Base-by-base conservation (phyloP, 2,329 filamentous ascomycete genomes). In the Calonectria crousiana region DNA sequence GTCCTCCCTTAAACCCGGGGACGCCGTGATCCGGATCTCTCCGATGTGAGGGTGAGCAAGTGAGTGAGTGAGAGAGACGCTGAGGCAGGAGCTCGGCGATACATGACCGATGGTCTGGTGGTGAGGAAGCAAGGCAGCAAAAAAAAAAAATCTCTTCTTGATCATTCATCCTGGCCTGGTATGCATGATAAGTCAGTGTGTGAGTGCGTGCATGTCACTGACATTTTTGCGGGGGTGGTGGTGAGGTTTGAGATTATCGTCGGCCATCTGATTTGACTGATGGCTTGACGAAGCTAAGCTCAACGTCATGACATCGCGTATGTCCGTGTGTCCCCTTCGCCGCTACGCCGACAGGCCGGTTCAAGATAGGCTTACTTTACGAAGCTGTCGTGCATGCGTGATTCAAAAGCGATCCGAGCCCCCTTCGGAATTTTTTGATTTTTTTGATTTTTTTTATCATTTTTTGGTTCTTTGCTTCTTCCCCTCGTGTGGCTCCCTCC, bases 11-110 rank as follows among this genome's bases (percentile, higher is more conserved):
- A 72, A 47, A 64, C 67, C 67, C 69, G 72, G 65, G 67, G 47
- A 38, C 34, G 58, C 58, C 58, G 64, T 62, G 56, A 34, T 65
- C 74, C 76, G 75, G 71, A 67, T 76, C 56, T 74, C 73, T 72
- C 72, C 73, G 74, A 76, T 64, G 69, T 71, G 73, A 71, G 60
- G n/a, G 44, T n/a, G 44, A 47, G 44, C 5, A 18, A 20, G 18
- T 44, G n/a, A 47, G 20, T n/a, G 20, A 47, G 20, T 23, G 56
- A 4, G 34, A 41, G 23, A 20, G 11, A 41, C 14, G 20, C 20
- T 8, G 26, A 9, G 26, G 30, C 34, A 56, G 32, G 18, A 20
- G 52, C 32, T 34, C 53, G 56, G 56, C 23, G 56, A 41, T 44
- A 28, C 23, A 62, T 62, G 56, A 23, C 56, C 56, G 56, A 38